Evolutionary conservation across 2,329 filamentous ascomycete species (phyloP), one percentile per base, ranked within the genome.

Genomic region (Emydomyces testavorans): DNA sequence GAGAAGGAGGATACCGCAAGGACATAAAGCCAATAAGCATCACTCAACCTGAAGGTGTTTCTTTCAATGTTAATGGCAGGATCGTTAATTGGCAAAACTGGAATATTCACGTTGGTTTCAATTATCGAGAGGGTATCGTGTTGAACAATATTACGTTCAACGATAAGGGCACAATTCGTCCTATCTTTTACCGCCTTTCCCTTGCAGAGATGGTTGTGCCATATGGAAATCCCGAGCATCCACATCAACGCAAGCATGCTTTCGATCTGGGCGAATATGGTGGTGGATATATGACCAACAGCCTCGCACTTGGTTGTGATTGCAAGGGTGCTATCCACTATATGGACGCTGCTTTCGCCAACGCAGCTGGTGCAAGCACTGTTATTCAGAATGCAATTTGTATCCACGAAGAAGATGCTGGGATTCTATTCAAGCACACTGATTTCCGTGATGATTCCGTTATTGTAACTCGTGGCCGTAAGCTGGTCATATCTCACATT

Each of bases 131-230:
- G 67, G 89, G 89, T 18, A 83, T 94, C 56, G 84, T 94, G 1
- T 72, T 95, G 5, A 92, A 85, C 65, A 87, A 94, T 68, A 88
- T 94, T 61, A 85, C 81, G 2, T 94, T 83, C 68, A 89, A 87
- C 57, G 89, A 95, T 67, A 85, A 86, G 65, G 81, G 85, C 38
- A 82, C 71, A 36, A 72, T 82, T 28, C 76, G 89, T 26, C 83
- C 85, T 1, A 74, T 93, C 29, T 94, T 95, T 68, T 94, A 92
- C 75, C 78, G 89, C 40, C 72, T 95, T 6, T 94, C 87, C 0
- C 73, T 95, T 0, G 84, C 85, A 0, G 89, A 94, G 69, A 95
- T 95, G 88, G 87, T 94, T 0, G 87, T 94, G 1, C 88, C 88
- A 0, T 94, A 71, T 44, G 69, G 69, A 11, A 71, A 71, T 53